Base-by-base conservation (phyloP, 2,329 filamentous ascomycete genomes). In the Cladosporium sp. region DNA sequence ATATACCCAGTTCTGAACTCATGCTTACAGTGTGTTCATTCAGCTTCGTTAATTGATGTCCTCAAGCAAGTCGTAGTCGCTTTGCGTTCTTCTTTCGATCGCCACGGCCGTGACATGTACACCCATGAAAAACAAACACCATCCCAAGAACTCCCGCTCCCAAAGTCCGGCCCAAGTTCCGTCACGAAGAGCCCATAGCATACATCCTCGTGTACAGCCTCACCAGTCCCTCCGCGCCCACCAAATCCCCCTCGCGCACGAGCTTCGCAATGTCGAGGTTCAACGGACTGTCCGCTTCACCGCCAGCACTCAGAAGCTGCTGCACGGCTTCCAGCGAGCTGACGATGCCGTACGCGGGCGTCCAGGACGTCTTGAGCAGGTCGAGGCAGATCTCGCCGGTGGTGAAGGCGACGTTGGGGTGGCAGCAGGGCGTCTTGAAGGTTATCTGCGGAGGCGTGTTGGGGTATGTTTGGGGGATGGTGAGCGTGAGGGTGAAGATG, bases 331-430 rank as follows among this genome's bases (percentile, higher is more conserved):
- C 89, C 73, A 94, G 81, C 67, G 89, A 90, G 73, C 89, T 86
- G 40, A 89, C 85, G 23, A 98, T 85, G 49, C 89, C 93, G 78
- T 97, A 95, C 21, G 92, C 88, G 1, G 93, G 91, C 66, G 91
- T 90, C 94, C 94, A 98, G 21, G 85, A 85, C 0, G 81, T 82
- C 67, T 86, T 88, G 60, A 99, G 84, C 68, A 98, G 84, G 75
- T 97, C 95, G 31, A 98, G 87, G 78, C 95, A 99, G 75, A 99
- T 95, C 79, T 97, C 93, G 71, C 95, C 95, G 2, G 88, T 93
- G 71, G 82, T 81, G 76, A 87, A 88, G 68, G 85, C 81, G 55
- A 90, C 88, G 79, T 97, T 97, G 57, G 93, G 89, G 81, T 97
- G 93, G 73, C 92, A 91, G 70, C 96, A 88, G 68, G 88, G 87